phyloP scores from a whole-genome alignment of 2,329 filamentous ascomycete species.

The Penicillium nordicum region DNA sequence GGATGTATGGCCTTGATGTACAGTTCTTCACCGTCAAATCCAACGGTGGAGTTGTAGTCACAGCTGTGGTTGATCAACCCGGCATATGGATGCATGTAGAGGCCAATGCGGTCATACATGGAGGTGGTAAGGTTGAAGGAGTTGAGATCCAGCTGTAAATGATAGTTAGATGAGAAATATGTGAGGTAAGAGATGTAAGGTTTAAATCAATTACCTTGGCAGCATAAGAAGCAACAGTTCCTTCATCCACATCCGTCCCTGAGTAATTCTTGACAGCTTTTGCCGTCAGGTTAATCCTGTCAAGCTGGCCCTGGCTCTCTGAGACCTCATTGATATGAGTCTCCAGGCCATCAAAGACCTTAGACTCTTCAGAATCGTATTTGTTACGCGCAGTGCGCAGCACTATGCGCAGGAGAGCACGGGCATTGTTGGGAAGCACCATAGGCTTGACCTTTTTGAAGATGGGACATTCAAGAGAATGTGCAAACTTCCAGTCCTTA shows the following conservation, averaged over 20 bases:
- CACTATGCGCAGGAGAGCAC: conserved; percentile 55
- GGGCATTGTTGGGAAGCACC: conserved; percentile 54
- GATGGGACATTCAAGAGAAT: conserved; percentile 59
- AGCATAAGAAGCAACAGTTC: conserved; percentile 44
- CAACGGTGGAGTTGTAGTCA: conserved; percentile 56
- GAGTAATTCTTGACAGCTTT: conserved; percentile 56
- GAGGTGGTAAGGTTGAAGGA: conserved; percentile 56
- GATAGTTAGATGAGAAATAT: neutral
- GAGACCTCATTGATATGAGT: conserved; percentile 51
- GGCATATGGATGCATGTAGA: conserved; percentile 56
- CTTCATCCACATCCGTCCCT: conserved; percentile 42
- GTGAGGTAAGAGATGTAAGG: neutral
- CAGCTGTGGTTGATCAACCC: conserved; percentile 62
- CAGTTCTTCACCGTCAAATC: conserved; percentile 54
- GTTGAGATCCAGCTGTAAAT: conserved; percentile 53
- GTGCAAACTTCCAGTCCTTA: conserved; percentile 56
- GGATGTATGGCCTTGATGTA: conserved; percentile 51
- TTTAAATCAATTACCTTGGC: conserved; percentile 39
- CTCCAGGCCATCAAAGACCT: conserved; percentile 44
- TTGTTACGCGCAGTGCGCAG: conserved; percentile 40
- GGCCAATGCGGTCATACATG: conserved; percentile 56
- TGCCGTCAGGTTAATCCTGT: conserved; percentile 52
- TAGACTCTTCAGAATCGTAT: conserved; percentile 38
- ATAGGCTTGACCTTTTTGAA: conserved; percentile 46
- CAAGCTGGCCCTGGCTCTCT: conserved; percentile 41